Evolutionary conservation across 148 eudicot species (phyloP).

Genomic region (Rhododendron kiyosumense): DNA sequence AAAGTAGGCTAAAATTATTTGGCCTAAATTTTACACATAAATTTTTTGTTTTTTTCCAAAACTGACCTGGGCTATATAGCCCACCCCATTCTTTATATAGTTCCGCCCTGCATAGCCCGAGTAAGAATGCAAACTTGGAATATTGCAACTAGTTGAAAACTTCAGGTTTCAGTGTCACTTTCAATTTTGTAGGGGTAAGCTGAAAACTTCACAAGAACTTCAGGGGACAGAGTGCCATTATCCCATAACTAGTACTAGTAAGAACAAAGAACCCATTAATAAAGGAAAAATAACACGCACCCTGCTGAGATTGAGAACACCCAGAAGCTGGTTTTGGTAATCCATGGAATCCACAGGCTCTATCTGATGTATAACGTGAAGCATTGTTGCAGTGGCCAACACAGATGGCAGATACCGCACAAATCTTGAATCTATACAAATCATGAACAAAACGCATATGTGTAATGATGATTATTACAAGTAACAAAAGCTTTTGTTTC

Average conservation of each 20-base stretch:
- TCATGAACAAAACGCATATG: neutral
- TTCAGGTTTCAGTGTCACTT: neutral
- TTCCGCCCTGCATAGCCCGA: neutral
- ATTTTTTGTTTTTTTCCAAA: no score
- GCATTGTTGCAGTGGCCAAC: constrained; percentile 79
- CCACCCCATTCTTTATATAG: no score
- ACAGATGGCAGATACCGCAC: constrained; percentile 59
- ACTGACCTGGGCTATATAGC: no score
- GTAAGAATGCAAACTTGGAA: neutral
- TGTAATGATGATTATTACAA: neutral
- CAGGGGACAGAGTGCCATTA: neutral
- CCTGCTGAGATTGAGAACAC: constrained; percentile 53
- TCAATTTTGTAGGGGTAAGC: neutral
- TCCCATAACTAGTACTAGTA: neutral
- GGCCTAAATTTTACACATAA: no score
- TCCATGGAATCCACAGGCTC: constrained; percentile 43
- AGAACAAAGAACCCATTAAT: neutral
- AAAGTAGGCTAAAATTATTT: no score
- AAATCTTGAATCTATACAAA: constrained; percentile 55
- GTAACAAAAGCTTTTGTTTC: neutral
- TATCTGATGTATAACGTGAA: constrained; percentile 60
- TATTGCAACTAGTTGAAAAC: neutral
- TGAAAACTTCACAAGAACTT: neutral
- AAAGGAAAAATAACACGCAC: constrained; percentile 24
- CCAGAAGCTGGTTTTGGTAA: constrained; percentile 59